Conservation (phyloP, 2,329 filamentous ascomycete species). For the Fusarium tricinctum region DNA sequence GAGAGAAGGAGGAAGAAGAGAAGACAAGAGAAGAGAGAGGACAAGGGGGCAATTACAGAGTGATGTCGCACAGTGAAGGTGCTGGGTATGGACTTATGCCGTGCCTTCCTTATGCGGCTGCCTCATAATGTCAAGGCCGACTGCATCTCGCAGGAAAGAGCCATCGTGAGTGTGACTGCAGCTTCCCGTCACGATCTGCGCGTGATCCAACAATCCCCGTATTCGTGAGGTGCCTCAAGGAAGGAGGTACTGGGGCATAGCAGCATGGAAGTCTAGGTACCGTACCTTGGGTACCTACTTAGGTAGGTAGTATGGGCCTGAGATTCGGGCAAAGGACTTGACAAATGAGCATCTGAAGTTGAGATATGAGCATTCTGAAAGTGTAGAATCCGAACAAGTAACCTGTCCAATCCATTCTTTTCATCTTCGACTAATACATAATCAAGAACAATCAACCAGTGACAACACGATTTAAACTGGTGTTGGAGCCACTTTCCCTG, state of each 20-base stretch:
- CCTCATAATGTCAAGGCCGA: conserved; percentile 20
- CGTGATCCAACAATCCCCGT: conserved; percentile 9
- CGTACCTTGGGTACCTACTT: neutral
- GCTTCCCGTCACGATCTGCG: conserved; percentile 22
- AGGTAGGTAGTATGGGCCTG: no score
- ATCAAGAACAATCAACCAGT: neutral
- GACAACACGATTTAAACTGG: neutral
- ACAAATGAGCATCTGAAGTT: no score
- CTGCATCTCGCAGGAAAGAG: conserved; percentile 32
- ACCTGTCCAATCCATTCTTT: neutral
- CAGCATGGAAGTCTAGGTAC: neutral
- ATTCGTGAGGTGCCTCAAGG: neutral
- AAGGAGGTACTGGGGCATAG: neutral
- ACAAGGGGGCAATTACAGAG: neutral
- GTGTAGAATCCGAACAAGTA: neutral
- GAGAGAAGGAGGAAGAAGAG: neutral
- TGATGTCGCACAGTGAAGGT: conserved; percentile 3
- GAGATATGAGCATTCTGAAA: no score
- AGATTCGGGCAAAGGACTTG: neutral
- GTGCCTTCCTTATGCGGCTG: neutral
- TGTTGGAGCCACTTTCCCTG: neutral
- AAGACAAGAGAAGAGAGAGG: neutral
- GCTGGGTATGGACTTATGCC: neutral
- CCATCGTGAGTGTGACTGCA: conserved; percentile 36
- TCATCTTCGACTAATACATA: neutral